A percentile compares a stretch with the other conserved stretches of the same genome.
Evolutionary conservation across 352 stramenopile genomes (phyloP).

Genomic region (Blastocystis sp.): DNA sequence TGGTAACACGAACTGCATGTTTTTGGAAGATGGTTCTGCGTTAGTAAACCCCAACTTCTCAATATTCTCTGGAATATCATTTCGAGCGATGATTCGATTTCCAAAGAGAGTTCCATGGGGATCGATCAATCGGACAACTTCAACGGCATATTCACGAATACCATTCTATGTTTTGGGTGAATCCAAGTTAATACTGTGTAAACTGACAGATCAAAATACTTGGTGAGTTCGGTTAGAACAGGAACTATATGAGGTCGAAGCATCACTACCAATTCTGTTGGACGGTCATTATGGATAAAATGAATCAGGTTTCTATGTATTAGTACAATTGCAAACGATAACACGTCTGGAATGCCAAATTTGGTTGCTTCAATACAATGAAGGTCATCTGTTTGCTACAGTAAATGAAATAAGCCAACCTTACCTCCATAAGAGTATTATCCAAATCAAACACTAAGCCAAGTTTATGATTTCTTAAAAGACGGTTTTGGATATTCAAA

Average conservation of each 20-base stretch:
- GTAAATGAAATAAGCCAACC: not conserved
- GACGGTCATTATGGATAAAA: not conserved
- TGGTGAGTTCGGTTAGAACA: slow-evolving; percentile 19
- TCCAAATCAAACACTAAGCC: slow-evolving; percentile 49
- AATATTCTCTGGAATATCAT: slow-evolving; percentile 36
- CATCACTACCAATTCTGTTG: slow-evolving; percentile 1
- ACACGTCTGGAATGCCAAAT: slow-evolving; percentile 50
- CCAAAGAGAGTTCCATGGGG: slow-evolving; percentile 8
- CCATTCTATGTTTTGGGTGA: slow-evolving; percentile 3
- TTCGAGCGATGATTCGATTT: slow-evolving; percentile 43
- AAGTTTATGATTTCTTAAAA: slow-evolving; percentile 1
- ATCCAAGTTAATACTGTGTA: not conserved
- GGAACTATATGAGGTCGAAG: not conserved
- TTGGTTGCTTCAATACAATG: not conserved
- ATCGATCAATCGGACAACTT: slow-evolving; percentile 5
- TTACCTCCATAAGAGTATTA: slow-evolving; percentile 51
- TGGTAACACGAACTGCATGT: slow-evolving; percentile 37
- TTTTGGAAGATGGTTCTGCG: slow-evolving; percentile 5
- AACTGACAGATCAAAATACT: slow-evolving; percentile 39
- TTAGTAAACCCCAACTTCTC: not conserved
- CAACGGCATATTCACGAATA: slow-evolving; percentile 41
- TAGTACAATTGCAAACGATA: not conserved
- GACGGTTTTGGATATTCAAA: not conserved
- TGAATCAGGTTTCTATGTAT: not conserved
- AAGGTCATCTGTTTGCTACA: slow-evolving; percentile 35